A percentile compares a stretch with the other conserved stretches of the same genome.
Evolutionary conservation across 208 protist genomes (phyloP).

Genomic region (Porcisia hertigi): DNA sequence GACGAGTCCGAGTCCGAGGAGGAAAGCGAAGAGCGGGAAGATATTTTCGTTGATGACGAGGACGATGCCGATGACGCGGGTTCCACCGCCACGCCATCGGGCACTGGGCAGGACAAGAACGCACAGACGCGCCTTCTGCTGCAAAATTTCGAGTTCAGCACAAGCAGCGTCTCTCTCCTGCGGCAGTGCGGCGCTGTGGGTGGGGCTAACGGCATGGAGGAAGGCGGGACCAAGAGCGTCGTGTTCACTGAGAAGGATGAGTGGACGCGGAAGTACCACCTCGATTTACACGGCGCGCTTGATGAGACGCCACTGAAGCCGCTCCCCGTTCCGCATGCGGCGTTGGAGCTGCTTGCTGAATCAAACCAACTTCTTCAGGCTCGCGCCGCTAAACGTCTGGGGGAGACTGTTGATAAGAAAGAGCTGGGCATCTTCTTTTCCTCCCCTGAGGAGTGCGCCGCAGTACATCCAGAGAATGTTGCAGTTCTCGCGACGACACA

Average conservation of each 20-base stretch:
- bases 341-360: conserved; percentile 31
- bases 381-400: conserved; percentile 15
- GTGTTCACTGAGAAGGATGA: conserved; percentile 35
- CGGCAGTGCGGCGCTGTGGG: conserved; percentile 53
- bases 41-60: conserved; percentile 25
- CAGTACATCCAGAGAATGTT: conserved; percentile 49
- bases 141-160: conserved; percentile 30
- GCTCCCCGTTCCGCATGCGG: conserved; percentile 29
- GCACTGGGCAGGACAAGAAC: not conserved
- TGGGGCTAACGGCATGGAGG: not conserved
- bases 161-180: conserved; percentile 38
- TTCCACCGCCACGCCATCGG: conserved; percentile 18
- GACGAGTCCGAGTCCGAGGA: conserved; percentile 46
- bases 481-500: conserved; percentile 50
- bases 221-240: not conserved
- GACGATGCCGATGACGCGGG: conserved; percentile 25
- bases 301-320: conserved; percentile 51
- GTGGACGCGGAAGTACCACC: conserved; percentile 73
- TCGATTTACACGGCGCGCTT: conserved; percentile 50
- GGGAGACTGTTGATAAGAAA: conserved; percentile 25
- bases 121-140: conserved; percentile 32
- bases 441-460: conserved; percentile 39
- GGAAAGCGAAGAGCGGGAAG: conserved; percentile 28
- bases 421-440: conserved; percentile 45
- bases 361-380: conserved; percentile 33